Evolutionary conservation across 2,329 filamentous ascomycete genomes (phyloP), one percentile per base, ranked within the genome.

Genomic region (Tricladium varicosporioides): DNA sequence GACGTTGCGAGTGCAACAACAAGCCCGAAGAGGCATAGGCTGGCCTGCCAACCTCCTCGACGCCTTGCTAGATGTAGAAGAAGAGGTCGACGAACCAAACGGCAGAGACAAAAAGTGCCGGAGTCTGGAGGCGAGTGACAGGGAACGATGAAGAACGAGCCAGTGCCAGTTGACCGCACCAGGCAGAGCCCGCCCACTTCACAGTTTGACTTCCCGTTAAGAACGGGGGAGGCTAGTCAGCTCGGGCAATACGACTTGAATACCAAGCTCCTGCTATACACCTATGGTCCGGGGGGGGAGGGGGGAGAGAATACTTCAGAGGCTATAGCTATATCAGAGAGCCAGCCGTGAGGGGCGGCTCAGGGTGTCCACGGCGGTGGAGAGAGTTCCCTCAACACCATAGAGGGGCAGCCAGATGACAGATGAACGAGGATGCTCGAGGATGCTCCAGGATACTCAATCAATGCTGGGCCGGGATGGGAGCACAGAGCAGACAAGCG

Each of bases 81-180:
- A 56, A 60, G 52, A 61, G 59, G 15, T 57, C 46, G 57, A 57
- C 62, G 54, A 62, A 61, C 51, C 57, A 60, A 57, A 64, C 62
- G 61, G 60, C 59, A 62, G 51, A 56, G 53, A 49, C 43, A 42
- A 14, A 58, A 63, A 60, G 58, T 63, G 60, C 61, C 61, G 59
- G 53, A 51, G 18, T 51, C 54, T 16, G 52, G 52, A 55, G 56
- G 52, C 56, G 56, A 58, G 48, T 40, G 44, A 44, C 33, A 50
- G 40, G 46, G 51, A 31, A 9, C 32, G 15, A 44, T 16, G 13
- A 10, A 32, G n/a, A 42, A 31, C 19, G n/a, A n/a, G 36, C 47
- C 48, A 51, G 49, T 54, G 32, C 14, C 36, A 53, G 49, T 36
- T 36, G 33, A 10, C 48, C 13, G 48, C 15, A 13, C 14, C 5